Conservation (phyloP, 2,329 filamentous ascomycete genomes). For the Whalleya microplaca region DNA sequence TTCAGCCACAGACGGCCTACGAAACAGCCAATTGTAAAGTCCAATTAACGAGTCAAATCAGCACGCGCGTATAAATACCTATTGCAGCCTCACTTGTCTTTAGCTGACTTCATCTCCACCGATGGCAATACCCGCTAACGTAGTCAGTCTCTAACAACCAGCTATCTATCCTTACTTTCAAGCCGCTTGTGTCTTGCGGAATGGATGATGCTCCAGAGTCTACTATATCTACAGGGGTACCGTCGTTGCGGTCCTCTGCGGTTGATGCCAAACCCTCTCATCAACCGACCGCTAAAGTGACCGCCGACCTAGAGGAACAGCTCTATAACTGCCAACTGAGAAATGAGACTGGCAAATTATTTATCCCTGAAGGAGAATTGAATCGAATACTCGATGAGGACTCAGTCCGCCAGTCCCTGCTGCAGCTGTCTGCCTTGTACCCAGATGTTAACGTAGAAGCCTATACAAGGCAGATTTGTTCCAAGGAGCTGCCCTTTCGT, state of each 20-base stretch:
- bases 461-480: background rate
- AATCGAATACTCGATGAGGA: constrained; percentile 3
- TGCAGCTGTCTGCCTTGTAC: background rate
- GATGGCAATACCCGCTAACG: too few relatives aligned
- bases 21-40: too few relatives aligned
- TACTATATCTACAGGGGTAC: background rate
- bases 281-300: background rate
- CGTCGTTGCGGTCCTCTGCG: background rate
- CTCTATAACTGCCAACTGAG: constrained; percentile 21
- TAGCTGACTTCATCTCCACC: too few relatives aligned
- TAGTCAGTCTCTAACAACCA: too few relatives aligned
- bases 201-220: background rate
- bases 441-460: background rate
- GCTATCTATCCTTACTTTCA: too few relatives aligned
- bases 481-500: background rate
- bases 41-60: too few relatives aligned
- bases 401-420: background rate
- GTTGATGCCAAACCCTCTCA: background rate
- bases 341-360: constrained; percentile 4
- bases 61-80: too few relatives aligned
- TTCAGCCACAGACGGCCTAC: too few relatives aligned
- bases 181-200: too few relatives aligned
- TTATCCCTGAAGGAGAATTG: constrained; percentile 1
- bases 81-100: too few relatives aligned
- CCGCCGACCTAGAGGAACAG: background rate